phyloP scores from a whole-genome alignment of 176 grass and related monocot genomes.

The Elaeis guineensis region DNA sequence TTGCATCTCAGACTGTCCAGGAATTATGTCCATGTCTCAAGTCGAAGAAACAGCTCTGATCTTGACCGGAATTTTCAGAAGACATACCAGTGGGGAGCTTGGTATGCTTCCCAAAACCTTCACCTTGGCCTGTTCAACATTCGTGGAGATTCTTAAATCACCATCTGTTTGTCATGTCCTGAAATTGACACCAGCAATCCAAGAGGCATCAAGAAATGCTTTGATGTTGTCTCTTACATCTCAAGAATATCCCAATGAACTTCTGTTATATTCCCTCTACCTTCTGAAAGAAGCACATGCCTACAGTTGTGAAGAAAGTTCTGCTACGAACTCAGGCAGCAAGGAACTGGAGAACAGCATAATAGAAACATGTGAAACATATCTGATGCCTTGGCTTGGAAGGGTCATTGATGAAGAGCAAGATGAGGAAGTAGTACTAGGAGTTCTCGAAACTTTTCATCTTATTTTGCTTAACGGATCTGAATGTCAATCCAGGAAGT shows the following conservation, averaged over 20 bases:
- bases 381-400: conserved; percentile 60
- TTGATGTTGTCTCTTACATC: conserved; percentile 41
- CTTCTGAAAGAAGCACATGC: conserved; percentile 69
- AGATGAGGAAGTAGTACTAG: conserved; percentile 55
- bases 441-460: conserved; percentile 78
- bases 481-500: conserved; percentile 28
- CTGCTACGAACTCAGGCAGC: conserved; percentile 23
- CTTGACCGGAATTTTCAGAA: conserved; percentile 60
- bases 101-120: conserved; percentile 58
- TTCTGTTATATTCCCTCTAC: conserved; percentile 52
- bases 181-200: conserved; percentile 45
- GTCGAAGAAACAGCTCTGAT: conserved; percentile 58
- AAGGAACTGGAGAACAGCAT: conserved; percentile 56
- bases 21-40: conserved; percentile 63
- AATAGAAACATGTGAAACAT: conserved; percentile 55
- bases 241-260: conserved; percentile 25
- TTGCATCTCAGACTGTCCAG: conserved; percentile 52
- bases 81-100: conserved; percentile 40
- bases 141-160: conserved; percentile 70
- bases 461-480: conserved; percentile 60
- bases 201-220: conserved; percentile 67
- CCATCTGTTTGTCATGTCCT: conserved; percentile 45
- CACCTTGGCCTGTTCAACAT: conserved; percentile 52
- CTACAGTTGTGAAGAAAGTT: conserved; percentile 44
- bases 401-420: conserved; percentile 46